Base-by-base conservation (phyloP, 2,329 filamentous ascomycete genomes). In the Akanthomyces dipterigenus region DNA sequence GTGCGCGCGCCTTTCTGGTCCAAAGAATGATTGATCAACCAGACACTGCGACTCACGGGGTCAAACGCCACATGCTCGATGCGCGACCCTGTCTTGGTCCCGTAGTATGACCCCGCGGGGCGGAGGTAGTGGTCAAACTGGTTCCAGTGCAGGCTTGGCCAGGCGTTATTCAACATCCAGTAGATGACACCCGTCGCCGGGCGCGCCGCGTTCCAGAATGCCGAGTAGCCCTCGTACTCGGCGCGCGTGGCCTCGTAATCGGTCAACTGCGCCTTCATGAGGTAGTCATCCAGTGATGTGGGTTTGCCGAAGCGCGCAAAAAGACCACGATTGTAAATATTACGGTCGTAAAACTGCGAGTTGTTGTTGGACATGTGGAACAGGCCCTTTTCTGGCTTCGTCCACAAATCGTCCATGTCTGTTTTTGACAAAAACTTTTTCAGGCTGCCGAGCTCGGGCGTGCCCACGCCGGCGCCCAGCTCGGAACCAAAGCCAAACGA, bases 81-180 rank as follows among this genome's bases (percentile, higher is more conserved):
- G 0, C 81, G 72, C 1, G 71, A 70, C 0, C 76, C 83, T 0
- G 77, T 70, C 68, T 87, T 87, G 18, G 79, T 77, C 3, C 86
- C 85, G 62, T 81, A 88, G 64, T 84, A 88, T 0, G 81, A 77
- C 0, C 83, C 85, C 0, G 78, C 80, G 0, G 84, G 80, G 24
- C 79, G 80, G 45, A 87, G 70, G 64, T 87, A 87, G 68, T 84
- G 84, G 65, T 88, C 85, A 67, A 87, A 86, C 6, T 87, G 71
- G 58, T 84, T 83, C 85, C 86, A 88, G 67, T 88, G 85, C 31
- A 88, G 72, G 60, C 78, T 82, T 0, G 86, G 85, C 84, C 85
- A 88, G 0, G 85, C 85, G 50, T 80, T 80, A 65, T 86, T 87
- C 58, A 88, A 70, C 85, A 88, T 88, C 85, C 85, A 88, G 72